phyloP scores from a whole-genome alignment of 2,329 filamentous ascomycete genomes.

The Scytalidium lignicola region DNA sequence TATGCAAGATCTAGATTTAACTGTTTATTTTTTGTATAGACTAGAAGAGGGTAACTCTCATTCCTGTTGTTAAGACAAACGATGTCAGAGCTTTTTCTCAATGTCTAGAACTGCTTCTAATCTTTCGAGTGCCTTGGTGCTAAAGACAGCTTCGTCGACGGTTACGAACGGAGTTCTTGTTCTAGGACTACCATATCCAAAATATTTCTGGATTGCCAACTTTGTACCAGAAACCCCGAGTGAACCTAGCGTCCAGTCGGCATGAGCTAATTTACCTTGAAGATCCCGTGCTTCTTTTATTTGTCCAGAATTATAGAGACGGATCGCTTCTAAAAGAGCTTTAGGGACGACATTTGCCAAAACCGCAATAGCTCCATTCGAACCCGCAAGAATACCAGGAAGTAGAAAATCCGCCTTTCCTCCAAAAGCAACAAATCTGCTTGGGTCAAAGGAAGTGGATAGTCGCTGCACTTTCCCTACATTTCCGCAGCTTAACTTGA shows the following conservation, averaged over 20 bases:
- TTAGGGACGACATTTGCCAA: constrained; percentile 63
- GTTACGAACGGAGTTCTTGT: constrained; percentile 22
- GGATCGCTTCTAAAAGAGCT: constrained; percentile 52
- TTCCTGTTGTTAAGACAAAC: no score
- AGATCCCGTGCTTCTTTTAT: constrained; percentile 52
- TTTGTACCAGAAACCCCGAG: constrained; percentile 63
- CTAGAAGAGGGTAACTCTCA: no score
- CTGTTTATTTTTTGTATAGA: no score
- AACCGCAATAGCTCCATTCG: constrained; percentile 63
- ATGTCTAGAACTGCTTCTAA: neutral
- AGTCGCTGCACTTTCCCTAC: constrained; percentile 51
- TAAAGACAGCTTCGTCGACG: neutral
- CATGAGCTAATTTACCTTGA: constrained; percentile 57
- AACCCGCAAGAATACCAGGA: constrained; percentile 61
- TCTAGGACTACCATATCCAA: constrained; percentile 49
- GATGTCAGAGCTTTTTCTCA: neutral
- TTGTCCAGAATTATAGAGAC: constrained; percentile 52
- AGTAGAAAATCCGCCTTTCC: constrained; percentile 68
- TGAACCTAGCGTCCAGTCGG: constrained; percentile 62
- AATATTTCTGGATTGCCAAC: constrained; percentile 51
- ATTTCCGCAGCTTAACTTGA: constrained; percentile 44
- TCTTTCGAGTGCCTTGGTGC: neutral
- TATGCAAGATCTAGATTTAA: no score
- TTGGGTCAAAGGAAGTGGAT: constrained; percentile 41
- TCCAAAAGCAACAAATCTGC: constrained; percentile 58